Base-by-base conservation (phyloP, 768 basidiomycete species). In the Hebeloma cylindrosporum region DNA sequence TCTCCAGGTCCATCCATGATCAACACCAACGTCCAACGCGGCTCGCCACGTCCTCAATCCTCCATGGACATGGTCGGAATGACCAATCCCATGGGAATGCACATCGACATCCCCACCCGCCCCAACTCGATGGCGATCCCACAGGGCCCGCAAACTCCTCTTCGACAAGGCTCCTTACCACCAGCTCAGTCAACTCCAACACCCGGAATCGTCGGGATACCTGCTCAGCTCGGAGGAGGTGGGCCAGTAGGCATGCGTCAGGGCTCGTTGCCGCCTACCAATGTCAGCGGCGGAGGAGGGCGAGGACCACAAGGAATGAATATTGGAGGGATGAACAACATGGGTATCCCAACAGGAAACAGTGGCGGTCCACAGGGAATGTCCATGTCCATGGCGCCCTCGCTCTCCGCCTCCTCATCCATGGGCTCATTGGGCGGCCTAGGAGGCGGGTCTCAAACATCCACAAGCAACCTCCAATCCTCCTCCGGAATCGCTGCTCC, bases 151-250 rank as follows among this genome's bases (percentile, higher is more conserved):
- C 57, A 58, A 10, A 62, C 64, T 7, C 58, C 58, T 13, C 53
- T 57, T 5, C 57, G 64, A 18, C 64, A 62, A 43, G 59, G 60
- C 14, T 59, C 59, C 9, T 37, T 57, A 10, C 59, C 61, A 2
- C 61, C 57, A 2, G 56, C 56, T 28, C 45, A 54, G 27, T 39
- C 46, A 2, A 48, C 49, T 2, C 46, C 50, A 6, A 51, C 49
- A 11, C 49, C 39, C 22, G 52, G 37, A 20, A 39, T 18, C 20
- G n/a, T n/a, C n/a, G n/a, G n/a, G n/a, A n/a, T n/a, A n/a, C n/a
- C n/a, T n/a, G n/a, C n/a, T n/a, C n/a, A n/a, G n/a, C n/a, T 35
- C 27, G 30, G 37, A 31, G 27, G 33, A 40, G 17, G 37, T 23
- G 38, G 39, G 25, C 41, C 18, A 39, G 42, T 16, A 4, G 22